phyloP scores from a whole-genome alignment of 2,329 filamentous ascomycete species.

The Podosphaera xanthii region DNA sequence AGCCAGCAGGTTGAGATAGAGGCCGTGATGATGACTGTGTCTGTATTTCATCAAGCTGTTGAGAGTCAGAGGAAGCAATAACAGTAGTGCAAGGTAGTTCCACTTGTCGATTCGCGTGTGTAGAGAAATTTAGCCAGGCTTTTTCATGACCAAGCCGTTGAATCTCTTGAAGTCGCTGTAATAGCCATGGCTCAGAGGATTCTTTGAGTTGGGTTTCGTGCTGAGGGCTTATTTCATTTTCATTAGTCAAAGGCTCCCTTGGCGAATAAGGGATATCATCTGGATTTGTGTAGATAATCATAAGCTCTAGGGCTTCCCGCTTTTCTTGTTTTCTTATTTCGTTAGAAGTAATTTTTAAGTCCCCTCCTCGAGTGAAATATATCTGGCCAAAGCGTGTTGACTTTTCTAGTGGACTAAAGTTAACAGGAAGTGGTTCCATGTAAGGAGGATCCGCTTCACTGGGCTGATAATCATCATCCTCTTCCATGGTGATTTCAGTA shows the following conservation, averaged over 20 bases:
- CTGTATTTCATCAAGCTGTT: slow-evolving; percentile 5
- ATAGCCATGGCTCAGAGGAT: slow-evolving; percentile 12
- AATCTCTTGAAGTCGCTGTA: slow-evolving; percentile 14
- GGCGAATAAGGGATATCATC: slow-evolving; percentile 16
- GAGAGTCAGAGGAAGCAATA: slow-evolving; percentile 5
- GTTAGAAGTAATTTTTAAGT: slow-evolving; percentile 26
- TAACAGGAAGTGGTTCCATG: slow-evolving; percentile 23
- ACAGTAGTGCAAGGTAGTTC: slow-evolving; percentile 2
- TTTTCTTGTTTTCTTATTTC: slow-evolving; percentile 32
- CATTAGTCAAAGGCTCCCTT: slow-evolving; percentile 12
- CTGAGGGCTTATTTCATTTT: slow-evolving; percentile 3
- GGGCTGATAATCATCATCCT: slow-evolving; percentile 21
- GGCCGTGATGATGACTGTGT: not conserved
- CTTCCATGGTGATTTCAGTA: slow-evolving; percentile 29
- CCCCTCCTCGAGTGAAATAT: slow-evolving; percentile 31
- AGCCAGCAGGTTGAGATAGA: slow-evolving; percentile 5
- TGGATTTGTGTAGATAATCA: slow-evolving; percentile 21
- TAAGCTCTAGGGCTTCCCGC: slow-evolving; percentile 34
- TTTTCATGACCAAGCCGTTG: slow-evolving; percentile 12
- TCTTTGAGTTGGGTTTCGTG: slow-evolving; percentile 7
- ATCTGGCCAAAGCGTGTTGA: slow-evolving; percentile 23
- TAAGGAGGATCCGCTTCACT: slow-evolving; percentile 25
- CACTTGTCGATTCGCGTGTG: not conserved
- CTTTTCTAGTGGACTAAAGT: slow-evolving; percentile 19
- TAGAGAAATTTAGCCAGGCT: slow-evolving; percentile 4